Conservation (phyloP, 1,139 yeast species). For the Yamadazyma friedrichii region DNA sequence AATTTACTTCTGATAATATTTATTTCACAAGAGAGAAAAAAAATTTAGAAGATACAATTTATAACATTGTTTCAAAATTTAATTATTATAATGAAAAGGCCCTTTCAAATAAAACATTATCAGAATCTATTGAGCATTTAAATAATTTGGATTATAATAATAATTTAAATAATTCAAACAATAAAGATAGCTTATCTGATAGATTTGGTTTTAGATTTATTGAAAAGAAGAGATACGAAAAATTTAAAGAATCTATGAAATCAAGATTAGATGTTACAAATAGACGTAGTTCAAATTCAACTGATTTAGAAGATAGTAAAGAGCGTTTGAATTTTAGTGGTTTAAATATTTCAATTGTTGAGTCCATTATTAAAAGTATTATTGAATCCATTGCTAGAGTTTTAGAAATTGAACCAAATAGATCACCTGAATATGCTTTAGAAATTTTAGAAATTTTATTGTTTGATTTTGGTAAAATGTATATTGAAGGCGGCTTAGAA, state of each 20-base stretch:
- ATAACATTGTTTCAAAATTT: constrained; percentile 48
- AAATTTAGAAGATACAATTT: constrained; percentile 62
- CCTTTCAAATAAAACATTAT: constrained; percentile 45
- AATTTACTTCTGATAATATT: constrained; percentile 63
- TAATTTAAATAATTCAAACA: constrained; percentile 11
- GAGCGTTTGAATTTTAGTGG: constrained; percentile 26
- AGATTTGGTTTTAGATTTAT: constrained; percentile 34
- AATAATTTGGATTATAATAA: constrained; percentile 27
- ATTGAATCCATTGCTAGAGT: constrained; percentile 81
- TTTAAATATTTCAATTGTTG: constrained; percentile 51
- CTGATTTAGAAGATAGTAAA: constrained; percentile 22
- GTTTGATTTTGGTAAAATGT: constrained; percentile 69
- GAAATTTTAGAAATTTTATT: constrained; percentile 68
- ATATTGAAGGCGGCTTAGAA: constrained; percentile 74
- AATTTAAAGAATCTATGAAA: constrained; percentile 42
- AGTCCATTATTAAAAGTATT: constrained; percentile 63
- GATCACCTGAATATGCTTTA: constrained; percentile 61
- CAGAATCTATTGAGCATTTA: constrained; percentile 39
- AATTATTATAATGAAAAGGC: constrained; percentile 53
- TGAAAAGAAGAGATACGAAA: constrained; percentile 41
- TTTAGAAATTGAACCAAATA: constrained; percentile 68
- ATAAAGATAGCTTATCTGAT: constrained; percentile 20
- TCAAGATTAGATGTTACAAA: constrained; percentile 30
- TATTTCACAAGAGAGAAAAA: constrained; percentile 76
- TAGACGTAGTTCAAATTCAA: constrained; percentile 22